phyloP scores from a whole-genome alignment of 768 basidiomycete species.

The Termitomyces heimii region DNA sequence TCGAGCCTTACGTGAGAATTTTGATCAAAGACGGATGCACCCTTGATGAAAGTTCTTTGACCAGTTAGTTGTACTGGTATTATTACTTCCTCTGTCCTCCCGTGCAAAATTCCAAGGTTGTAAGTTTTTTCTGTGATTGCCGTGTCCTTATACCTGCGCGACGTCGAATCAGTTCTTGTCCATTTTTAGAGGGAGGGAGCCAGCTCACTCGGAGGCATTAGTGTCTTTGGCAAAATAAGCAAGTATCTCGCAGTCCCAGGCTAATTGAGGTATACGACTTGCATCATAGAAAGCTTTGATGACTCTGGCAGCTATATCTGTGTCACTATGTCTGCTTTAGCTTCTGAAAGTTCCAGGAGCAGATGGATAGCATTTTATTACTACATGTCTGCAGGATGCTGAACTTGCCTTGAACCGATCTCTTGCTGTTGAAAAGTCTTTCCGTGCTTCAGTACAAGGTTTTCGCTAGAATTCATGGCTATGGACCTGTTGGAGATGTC shows the following conservation, averaged over 20 bases:
- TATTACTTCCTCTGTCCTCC: not conserved
- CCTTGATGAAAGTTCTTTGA: not conserved
- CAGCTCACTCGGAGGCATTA: not conserved
- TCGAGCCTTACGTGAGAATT: conserved; percentile 9
- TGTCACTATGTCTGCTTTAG: not conserved
- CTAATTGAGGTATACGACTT: not conserved
- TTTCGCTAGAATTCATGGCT: not conserved
- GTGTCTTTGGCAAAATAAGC: not conserved
- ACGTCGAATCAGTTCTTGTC: too few species aligned
- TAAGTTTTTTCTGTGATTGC: not conserved
- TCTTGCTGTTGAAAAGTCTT: not conserved
- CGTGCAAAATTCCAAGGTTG: not conserved
- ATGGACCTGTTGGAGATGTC: not conserved
- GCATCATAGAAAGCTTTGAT: too few species aligned
- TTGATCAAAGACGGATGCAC: not conserved
- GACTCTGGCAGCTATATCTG: not conserved
- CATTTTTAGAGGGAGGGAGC: not conserved
- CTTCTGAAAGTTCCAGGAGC: not conserved
- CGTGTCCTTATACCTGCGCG: too few species aligned
- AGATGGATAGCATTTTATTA: not conserved
- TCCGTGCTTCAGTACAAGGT: not conserved
- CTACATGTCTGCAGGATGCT: not conserved
- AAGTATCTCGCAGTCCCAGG: not conserved
- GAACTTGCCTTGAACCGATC: not conserved
- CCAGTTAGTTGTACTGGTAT: not conserved